These are phyloP conservation scores for Ploettnerulaceae sp. DNA, from an alignment of 2,329 filamentous ascomycete species.

Conservation along the genomic window DNA sequence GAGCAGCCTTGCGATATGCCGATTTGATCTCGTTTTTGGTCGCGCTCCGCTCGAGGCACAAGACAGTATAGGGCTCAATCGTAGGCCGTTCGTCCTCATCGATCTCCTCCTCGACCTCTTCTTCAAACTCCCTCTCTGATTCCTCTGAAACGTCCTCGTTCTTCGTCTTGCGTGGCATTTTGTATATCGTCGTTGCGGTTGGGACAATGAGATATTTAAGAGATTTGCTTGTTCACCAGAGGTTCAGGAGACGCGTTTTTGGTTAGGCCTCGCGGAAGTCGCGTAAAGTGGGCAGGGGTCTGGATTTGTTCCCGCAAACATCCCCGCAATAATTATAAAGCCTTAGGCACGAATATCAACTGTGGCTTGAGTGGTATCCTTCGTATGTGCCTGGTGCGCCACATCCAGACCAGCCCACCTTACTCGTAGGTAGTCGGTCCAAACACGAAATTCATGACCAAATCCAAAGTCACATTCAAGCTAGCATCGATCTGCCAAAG, in stretches of 20 bases:
- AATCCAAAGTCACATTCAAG: too few relatives aligned
- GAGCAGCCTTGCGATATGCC: constrained; percentile 85
- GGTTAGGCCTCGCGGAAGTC: constrained; percentile 8
- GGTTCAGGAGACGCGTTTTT: constrained; percentile 17
- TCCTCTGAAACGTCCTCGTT: constrained; percentile 9
- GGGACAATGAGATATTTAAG: constrained; percentile 2
- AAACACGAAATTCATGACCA: too few relatives aligned
- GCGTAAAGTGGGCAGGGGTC: constrained; percentile 19
- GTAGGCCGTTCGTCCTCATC: constrained; percentile 27
- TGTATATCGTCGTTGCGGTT: constrained; percentile 8
- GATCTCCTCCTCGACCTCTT: constrained; percentile 20
- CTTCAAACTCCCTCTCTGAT: not conserved
- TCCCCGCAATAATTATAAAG: too few relatives aligned
- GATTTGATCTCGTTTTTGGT: constrained; percentile 77
- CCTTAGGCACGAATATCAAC: too few relatives aligned
- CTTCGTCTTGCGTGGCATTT: constrained; percentile 23
- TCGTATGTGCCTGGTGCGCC: too few relatives aligned
- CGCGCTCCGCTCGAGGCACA: constrained; percentile 66
- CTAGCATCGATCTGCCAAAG: too few relatives aligned
- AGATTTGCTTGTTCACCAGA: constrained; percentile 11
- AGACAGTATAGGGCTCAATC: constrained; percentile 74
- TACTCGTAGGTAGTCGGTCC: too few relatives aligned
- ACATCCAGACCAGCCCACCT: too few relatives aligned
- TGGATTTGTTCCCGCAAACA: too few relatives aligned
- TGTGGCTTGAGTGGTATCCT: too few relatives aligned